Base-by-base conservation (phyloP, 2,329 filamentous ascomycete species). In the Ascochyta lentis region DNA sequence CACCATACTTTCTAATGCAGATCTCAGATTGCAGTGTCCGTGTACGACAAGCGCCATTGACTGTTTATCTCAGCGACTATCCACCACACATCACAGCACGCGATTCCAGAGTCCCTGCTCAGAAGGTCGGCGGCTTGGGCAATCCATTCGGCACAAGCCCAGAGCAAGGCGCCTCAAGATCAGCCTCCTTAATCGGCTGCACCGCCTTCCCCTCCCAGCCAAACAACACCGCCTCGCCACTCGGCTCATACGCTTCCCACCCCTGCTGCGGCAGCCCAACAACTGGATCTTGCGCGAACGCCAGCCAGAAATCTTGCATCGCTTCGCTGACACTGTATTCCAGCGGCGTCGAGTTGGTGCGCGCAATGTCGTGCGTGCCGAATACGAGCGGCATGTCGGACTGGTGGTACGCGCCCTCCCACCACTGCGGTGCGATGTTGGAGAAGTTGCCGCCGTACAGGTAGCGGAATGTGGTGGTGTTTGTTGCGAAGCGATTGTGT, bases 261-360 rank as follows among this genome's bases (percentile, higher is more conserved):
- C 73, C 74, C 50, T 69, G 27, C 29, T 63, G 63, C 10, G 66
- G 63, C 40, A 77, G 49, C 10, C 69, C 68, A 6, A 63, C 58
- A 13, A 61, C 57, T 1, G 73, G 70, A 54, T 77, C 71, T 23
- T 63, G 56, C 0, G 70, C 69, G 60, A 78, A 78, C 1, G 70
- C 72, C 19, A 75, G 31, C 60, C 73, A 73, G 24, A 67, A 68
- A 39, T 77, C 74, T 52, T 77, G 72, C 72, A 77, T 72, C 35
- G 71, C 63, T 49, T 68, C 55, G 46, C 71, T 73, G 1, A 76
- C 70, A 42, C 62, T 49, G 4, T 59, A 58, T 41, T 77, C 68
- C 13, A 76, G 70, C 1, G 60, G 43, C 2, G 69, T 69, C 2
- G 64, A 66, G n/a, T 59, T 57, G 4, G 68, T 66, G 22, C 67